Evolutionary conservation across 1,139 yeast genomes (phyloP).

Genomic region (Kodamaea ohmeri): DNA sequence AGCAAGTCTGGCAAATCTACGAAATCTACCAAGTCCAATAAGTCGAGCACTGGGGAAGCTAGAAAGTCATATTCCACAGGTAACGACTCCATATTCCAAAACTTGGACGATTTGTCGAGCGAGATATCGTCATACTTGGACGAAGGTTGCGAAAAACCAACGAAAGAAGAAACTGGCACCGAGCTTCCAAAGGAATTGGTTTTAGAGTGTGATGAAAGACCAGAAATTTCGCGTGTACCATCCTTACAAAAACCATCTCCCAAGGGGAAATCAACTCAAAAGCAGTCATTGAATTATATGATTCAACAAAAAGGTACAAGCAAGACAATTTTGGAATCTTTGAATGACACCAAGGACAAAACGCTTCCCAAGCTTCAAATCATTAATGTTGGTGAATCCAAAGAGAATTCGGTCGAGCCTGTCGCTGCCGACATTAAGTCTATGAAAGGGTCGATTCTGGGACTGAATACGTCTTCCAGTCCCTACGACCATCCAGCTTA

Average conservation of each 20-base stretch:
- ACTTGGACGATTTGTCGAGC: slow-evolving; percentile 31
- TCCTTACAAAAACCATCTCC: too few species aligned
- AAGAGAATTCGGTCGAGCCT: background rate
- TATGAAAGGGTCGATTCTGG: slow-evolving; percentile 23
- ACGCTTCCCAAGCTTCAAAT: slow-evolving; percentile 9
- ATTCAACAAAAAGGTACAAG: slow-evolving; percentile 9
- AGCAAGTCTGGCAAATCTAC: too few species aligned
- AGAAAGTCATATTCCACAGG: slow-evolving; percentile 28
- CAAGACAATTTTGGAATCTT: slow-evolving; percentile 13
- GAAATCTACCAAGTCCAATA: too few species aligned
- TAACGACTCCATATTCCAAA: slow-evolving; percentile 28
- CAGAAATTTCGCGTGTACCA: too few species aligned
- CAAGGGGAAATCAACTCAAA: background rate
- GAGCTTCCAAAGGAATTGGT: too few species aligned
- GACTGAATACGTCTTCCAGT: slow-evolving; percentile 5
- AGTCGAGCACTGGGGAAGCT: slow-evolving; percentile 8
- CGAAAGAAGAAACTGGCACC: too few species aligned
- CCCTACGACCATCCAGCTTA: slow-evolving; percentile 1
- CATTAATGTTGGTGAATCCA: slow-evolving; percentile 2
- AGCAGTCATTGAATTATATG: slow-evolving; percentile 1
- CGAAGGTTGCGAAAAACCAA: slow-evolving; percentile 3
- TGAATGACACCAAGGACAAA: slow-evolving; percentile 2
- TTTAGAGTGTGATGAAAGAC: background rate
- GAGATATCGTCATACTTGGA: slow-evolving; percentile 24
- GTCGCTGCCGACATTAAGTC: slow-evolving; percentile 21